Evolutionary conservation across 441 rosid species (phyloP), one percentile per base, ranked within the genome.

Genomic region (Capsella rubella): DNA sequence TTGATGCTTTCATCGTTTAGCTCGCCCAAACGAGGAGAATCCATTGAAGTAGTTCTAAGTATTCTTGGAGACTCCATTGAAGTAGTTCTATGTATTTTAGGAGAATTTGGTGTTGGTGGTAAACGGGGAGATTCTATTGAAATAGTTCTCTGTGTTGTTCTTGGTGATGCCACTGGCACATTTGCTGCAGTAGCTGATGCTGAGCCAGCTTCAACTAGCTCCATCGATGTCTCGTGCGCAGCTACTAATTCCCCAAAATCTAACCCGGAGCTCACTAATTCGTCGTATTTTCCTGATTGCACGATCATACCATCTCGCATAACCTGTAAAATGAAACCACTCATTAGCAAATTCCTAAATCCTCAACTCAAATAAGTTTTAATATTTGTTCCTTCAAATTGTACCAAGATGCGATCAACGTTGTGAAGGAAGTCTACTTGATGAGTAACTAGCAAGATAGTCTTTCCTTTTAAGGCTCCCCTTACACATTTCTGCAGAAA

Each of bases 361-460:
- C 12, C 3, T 8, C 10, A 60, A 15, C 9, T 29, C n/a, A n/a
- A n/a, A 15, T 21, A 15, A 46, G 13, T 49, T 71, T 35, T 3
- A 4, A 27, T 6, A 39, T 5, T 50, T 50, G 43, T n/a, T 40
- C 39, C 21, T 7, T 40, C 45, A 0, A 13, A 50, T n/a, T 8
- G 3, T 79, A 89, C 97, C 90, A 82, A 64, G 69, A 94, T 94
- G 76, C 86, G 87, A 79, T 94, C 93, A 59, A 91, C 88, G 75
- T 91, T 94, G 73, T 86, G 90, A 79, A 94, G 82, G 86, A 94
- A 94, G 81, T 94, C 98, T 8, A 94, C 97, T 86, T 94, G 97
- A 73, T 94, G 98, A 4, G 97, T 94, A 55, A 91, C 98, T 13
- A 91, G 96, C 73, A 93, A 75, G 69, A 93, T 69, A 18, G 98